phyloP scores from a whole-genome alignment of 2,329 filamentous ascomycete species.

The Cladosporium cucumerinum region DNA sequence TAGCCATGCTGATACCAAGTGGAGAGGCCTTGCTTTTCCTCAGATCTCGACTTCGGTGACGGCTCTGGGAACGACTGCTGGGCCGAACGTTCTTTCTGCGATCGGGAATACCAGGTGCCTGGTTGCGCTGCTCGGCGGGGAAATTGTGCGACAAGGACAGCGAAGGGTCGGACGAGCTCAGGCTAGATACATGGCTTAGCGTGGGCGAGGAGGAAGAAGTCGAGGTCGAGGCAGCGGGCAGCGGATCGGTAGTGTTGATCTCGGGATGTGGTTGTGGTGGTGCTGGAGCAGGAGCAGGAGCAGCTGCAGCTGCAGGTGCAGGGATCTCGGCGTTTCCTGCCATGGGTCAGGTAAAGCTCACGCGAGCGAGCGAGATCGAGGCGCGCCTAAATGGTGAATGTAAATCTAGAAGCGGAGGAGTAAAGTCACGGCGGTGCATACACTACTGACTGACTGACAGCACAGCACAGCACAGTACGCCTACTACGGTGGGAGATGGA shows the following conservation, averaged over 20 bases:
- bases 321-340: constrained; percentile 3
- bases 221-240: not conserved
- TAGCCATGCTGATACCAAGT: constrained; percentile 23
- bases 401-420: not conserved
- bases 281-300: too few relatives aligned
- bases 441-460: not conserved
- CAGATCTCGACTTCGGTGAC: not conserved
- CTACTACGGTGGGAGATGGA: not conserved
- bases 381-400: not conserved
- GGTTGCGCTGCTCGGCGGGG: constrained; percentile 20
- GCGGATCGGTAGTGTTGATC: not conserved
- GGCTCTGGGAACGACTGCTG: constrained; percentile 13
- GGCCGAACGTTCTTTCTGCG: constrained; percentile 25
- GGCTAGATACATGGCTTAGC: constrained; percentile 5
- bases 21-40: constrained; percentile 18
- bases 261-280: not conserved
- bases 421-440: not conserved
- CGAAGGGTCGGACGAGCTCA: constrained; percentile 8
- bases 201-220: not conserved
- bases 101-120: constrained; percentile 31
- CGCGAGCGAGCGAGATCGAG: constrained; percentile 14
- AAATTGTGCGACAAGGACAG: not conserved
- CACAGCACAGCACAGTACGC: not conserved
- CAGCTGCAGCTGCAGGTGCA: constrained; percentile 5
- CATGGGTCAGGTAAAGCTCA: constrained; percentile 11